A percentile compares a stretch with the other conserved stretches of the same genome.
These are phyloP conservation scores for Lachancea kluyveri DNA, from an alignment of 805 yeast species.

Conservation along the genomic window DNA sequence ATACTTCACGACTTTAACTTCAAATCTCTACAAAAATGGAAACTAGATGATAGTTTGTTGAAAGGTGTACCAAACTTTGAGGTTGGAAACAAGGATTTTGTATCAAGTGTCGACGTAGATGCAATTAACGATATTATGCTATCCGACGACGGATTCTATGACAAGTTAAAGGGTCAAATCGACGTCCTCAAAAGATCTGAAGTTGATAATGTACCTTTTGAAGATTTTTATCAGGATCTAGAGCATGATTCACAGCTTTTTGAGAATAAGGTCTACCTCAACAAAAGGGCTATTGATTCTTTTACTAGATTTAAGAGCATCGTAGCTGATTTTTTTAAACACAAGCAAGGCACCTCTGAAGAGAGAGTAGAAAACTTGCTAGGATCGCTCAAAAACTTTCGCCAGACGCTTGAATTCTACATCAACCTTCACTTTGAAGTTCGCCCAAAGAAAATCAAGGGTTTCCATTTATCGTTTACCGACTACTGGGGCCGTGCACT, in stretches of 20 bases:
- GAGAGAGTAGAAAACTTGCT: slow-evolving; percentile 9
- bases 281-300: slow-evolving; percentile 14
- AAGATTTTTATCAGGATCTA: slow-evolving; percentile 8
- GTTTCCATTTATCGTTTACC: slow-evolving; percentile 52
- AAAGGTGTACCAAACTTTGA: slow-evolving; percentile 55
- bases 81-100: slow-evolving; percentile 22
- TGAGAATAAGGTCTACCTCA: slow-evolving; percentile 1
- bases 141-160: slow-evolving; percentile 7
- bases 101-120: slow-evolving; percentile 10
- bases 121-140: slow-evolving; percentile 16
- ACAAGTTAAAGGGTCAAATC: slow-evolving; percentile 3
- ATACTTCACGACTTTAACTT: slow-evolving; percentile 35
- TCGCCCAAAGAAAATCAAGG: slow-evolving; percentile 43
- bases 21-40: slow-evolving; percentile 35
- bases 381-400: slow-evolving; percentile 26
- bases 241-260: slow-evolving; percentile 16
- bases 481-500: slow-evolving; percentile 68
- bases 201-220: slow-evolving; percentile 8
- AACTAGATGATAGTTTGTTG: slow-evolving; percentile 41
- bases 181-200: slow-evolving; percentile 1
- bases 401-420: slow-evolving; percentile 41
- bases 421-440: slow-evolving; percentile 49
- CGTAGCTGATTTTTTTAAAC: slow-evolving; percentile 9
- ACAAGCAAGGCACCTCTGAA: slow-evolving; percentile 17
- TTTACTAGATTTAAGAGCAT: slow-evolving; percentile 12